Conservation (phyloP, 495 filamentous ascomycete genomes). For the Immersiella caudata region DNA sequence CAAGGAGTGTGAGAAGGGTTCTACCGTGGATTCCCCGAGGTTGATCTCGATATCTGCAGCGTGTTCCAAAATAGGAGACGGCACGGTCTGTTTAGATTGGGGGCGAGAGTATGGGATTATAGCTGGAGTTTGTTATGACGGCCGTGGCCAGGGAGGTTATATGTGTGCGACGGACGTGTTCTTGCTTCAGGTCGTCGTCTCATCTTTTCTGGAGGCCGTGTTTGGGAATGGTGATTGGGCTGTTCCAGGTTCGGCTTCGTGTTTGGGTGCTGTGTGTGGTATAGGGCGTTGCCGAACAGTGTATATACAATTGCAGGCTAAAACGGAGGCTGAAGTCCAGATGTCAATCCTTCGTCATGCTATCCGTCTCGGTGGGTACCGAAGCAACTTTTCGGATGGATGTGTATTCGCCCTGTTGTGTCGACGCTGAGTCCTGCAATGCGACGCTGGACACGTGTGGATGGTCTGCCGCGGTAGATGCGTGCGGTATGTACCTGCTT, state of each 20-base stretch:
- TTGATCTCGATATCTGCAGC: neutral
- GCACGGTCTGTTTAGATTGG: neutral
- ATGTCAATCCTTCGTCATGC: conserved; percentile 14
- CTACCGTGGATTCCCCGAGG: neutral
- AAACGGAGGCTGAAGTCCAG: conserved; percentile 9
- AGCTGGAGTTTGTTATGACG: neutral
- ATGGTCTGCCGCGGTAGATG: neutral
- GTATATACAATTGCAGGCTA: conserved; percentile 2
- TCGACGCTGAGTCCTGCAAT: neutral
- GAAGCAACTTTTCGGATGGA: too few species aligned
- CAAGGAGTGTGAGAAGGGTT: neutral
- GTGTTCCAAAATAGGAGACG: neutral
- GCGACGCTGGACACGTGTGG: neutral
- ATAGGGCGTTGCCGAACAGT: neutral
- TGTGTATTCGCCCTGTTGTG: neutral
- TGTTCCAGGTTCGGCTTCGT: neutral
- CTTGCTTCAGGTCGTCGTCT: neutral
- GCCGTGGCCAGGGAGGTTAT: neutral
- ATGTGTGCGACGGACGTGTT: neutral
- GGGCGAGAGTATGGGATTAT: neutral
- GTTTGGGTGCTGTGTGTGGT: neutral
- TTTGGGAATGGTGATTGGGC: neutral
- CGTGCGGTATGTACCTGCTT: neutral
- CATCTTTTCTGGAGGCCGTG: neutral
- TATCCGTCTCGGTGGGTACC: too few species aligned